Evolutionary conservation across 163 green algal species (phyloP), one percentile per base, ranked within the genome.

Genomic region (Scenedesmus sp.): DNA sequence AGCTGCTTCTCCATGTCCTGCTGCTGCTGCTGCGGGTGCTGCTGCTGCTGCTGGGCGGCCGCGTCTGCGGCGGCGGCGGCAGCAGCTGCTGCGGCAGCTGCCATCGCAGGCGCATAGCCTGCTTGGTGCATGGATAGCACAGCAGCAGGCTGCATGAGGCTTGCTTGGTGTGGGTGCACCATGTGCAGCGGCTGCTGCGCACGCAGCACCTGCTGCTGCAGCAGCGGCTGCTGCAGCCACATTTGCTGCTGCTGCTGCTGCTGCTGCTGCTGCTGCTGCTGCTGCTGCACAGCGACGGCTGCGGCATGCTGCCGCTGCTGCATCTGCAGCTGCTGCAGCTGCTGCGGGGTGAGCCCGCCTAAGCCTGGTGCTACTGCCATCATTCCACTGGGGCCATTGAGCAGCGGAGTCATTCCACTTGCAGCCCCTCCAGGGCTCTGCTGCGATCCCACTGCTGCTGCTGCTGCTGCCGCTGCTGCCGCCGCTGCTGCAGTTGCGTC

Each of bases 321-420:
- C 76, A 91, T 54, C 77, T 83, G 83, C 87, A 91, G 66, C 46
- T 85, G 70, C 87, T 91, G 87, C 76, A 91, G 34, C 74, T 91
- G 87, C 76, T 79, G 74, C 16, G 87, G 26, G 16, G 87, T 87
- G 1, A 87, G 81, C 0, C 23, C 87, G 62, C 55, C 70, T 56
- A 90, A 13, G 8, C 56, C 87, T 3, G 87, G 57, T 52, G 18
- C 55, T 46, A 60, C 81, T 1, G 57, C n/a, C 87, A 91, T 84
- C 8, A 20, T 76, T 0, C 66, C 86, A n/a, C 8, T 26, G 13
- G 87, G 73, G 1, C 73, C 87, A 56, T 91, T 91, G 2, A 91
- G 16, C 73, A 91, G 82, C 52, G 66, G 20, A 54, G 87, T 46
- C 23, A 67, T 26, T 57, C 56, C 56, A 64, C 34, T 26, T 46